Evolutionary conservation across 164 flowering plant genomes (phyloP).

Genomic region (Taxillus chinensis): DNA sequence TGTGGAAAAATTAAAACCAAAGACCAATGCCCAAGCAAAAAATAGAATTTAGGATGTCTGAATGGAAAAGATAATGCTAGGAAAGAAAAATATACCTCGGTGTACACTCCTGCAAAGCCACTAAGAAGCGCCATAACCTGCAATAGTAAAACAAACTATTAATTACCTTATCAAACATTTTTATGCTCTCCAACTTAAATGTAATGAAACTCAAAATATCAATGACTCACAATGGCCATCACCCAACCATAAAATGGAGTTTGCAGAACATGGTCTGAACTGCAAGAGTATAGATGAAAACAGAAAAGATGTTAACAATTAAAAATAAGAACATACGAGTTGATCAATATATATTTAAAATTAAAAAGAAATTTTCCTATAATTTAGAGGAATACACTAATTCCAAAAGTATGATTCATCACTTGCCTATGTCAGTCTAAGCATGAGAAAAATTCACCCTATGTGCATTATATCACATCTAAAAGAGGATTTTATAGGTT

Average conservation of each 20-base stretch:
- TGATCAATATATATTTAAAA: not conserved
- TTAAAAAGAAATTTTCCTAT: not conserved
- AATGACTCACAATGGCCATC: slow-evolving; percentile 88
- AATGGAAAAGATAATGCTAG: not conserved
- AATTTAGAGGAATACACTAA: too few relatives aligned
- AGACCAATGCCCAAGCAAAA: too few relatives aligned
- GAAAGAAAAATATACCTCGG: slow-evolving; percentile 62
- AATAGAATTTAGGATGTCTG: too few relatives aligned
- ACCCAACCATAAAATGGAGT: slow-evolving; percentile 89
- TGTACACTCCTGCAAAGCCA: slow-evolving; percentile 98
- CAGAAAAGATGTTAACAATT: too few relatives aligned
- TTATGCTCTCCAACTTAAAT: not conserved
- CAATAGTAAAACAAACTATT: slow-evolving; percentile 6
- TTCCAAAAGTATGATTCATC: too few relatives aligned
- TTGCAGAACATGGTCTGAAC: slow-evolving; percentile 94
- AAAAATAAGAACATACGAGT: too few relatives aligned
- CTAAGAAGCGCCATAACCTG: slow-evolving; percentile 98
- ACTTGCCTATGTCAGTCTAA: too few relatives aligned
- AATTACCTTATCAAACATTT: slow-evolving; percentile 1
- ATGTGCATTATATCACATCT: not conserved
- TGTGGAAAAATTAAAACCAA: too few relatives aligned
- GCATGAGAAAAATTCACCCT: too few relatives aligned
- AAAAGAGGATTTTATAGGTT: not conserved
- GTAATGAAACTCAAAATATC: slow-evolving; percentile 5
- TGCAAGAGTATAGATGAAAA: slow-evolving; percentile 22